Base-by-base conservation (phyloP, 305 asterid species). In the Solanum aculeatissimum region DNA sequence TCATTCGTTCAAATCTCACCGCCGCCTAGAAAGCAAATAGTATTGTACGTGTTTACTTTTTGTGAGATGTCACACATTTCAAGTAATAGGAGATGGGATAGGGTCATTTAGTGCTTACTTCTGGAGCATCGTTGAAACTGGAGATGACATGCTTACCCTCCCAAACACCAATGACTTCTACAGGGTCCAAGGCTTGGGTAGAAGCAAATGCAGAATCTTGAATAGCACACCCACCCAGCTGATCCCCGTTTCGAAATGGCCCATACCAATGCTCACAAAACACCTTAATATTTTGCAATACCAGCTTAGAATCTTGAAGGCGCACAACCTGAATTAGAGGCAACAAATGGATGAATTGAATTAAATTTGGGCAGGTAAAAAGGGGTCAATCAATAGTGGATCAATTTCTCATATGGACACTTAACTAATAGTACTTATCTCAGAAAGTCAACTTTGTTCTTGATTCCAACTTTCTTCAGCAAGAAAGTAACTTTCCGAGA, bases 181-280 rank as follows among this genome's bases (percentile, higher is more conserved):
- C 89, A 57, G 88, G 90, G 62, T 90, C 45, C 62, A 95, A 91
- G 62, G 95, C 89, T n/a, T 72, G 87, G 14, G 99, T 93, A 83
- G 95, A 86, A 19, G 99, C 99, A 83, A 96, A 96, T 19, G 98
- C 98, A 12, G 98, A 91, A 86, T 96, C 98, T 0, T 97, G 91
- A 42, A 96, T 89, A 38, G 98, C 88, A 84, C 99, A 96, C 51
- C 99, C 99, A n/a, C 99, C 99, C 38, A 96, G 88, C 90, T 96
- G 99, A 63, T 96, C 99, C 18, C 99, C 98, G 1, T 96, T 93
- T 83, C 97, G 91, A 72, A 93, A 96, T 5, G 98, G 98, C 29
- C 98, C 99, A 85, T 95, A 96, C 99, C 98, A 96, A 78, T 91
- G 97, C 92, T 96, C 99, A 8, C 90, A 87, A 80, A 91, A 96